Conservation (phyloP, 176 grass and related monocot genomes). For the Hordeum vulgare region DNA sequence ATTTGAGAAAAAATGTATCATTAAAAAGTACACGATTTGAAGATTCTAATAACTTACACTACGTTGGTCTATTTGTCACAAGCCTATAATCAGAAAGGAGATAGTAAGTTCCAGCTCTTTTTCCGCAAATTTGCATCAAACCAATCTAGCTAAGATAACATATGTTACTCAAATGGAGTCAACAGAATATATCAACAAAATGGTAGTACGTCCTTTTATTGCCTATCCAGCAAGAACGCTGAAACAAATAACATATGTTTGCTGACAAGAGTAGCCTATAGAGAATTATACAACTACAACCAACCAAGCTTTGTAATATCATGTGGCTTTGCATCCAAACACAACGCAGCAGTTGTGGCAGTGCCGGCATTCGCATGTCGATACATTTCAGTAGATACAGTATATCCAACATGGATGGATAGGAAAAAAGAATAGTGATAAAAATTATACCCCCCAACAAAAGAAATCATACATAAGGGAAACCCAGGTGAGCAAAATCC, state of each 20-base stretch:
- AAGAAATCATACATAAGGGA: conserved; percentile 31
- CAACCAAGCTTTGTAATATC: conserved; percentile 23
- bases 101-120: too few relatives aligned
- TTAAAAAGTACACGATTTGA: too few relatives aligned
- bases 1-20: too few relatives aligned
- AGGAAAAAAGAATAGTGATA: conserved; percentile 34
- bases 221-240: conserved; percentile 55
- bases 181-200: not conserved
- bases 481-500: conserved; percentile 34
- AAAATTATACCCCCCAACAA: conserved; percentile 42
- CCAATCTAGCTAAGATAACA: too few relatives aligned
- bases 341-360: conserved; percentile 33
- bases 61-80: too few relatives aligned
- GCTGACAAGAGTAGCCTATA: conserved; percentile 19
- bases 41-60: too few relatives aligned
- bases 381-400: conserved; percentile 44
- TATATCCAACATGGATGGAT: conserved; percentile 40
- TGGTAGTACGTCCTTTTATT: conserved; percentile 49
- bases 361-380: not conserved
- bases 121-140: too few relatives aligned
- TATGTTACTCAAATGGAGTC: too few relatives aligned
- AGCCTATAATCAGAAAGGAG: too few relatives aligned
- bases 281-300: conserved; percentile 42
- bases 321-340: conserved; percentile 22
- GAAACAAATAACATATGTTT: conserved; percentile 49